Conservation (phyloP, 441 rosid species). For the Daphne laureola region DNA sequence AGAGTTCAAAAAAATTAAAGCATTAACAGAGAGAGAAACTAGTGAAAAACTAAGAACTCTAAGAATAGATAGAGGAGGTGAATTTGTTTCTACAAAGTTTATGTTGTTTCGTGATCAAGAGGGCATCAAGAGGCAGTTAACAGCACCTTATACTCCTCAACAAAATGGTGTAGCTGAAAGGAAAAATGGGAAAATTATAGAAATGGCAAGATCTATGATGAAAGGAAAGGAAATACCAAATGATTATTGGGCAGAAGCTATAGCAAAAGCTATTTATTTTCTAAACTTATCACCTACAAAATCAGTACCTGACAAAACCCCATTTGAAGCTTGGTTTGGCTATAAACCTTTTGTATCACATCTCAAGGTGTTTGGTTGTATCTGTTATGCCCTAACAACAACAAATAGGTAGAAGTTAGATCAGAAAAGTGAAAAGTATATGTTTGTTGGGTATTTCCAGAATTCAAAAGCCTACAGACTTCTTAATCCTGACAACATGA, state of each 20-base stretch:
- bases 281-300: no score
- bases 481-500: neutral
- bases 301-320: neutral
- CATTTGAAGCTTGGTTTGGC: neutral
- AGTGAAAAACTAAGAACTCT: no score
- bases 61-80: no score
- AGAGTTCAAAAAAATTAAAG: neutral
- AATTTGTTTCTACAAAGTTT: no score
- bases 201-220: neutral
- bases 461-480: neutral
- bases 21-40: neutral
- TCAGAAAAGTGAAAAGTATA: no score
- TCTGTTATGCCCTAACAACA: constrained; percentile 4
- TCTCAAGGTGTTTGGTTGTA: constrained; percentile 11
- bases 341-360: neutral
- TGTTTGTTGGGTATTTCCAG: constrained; percentile 1
- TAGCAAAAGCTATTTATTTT: no score
- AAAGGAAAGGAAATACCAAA: neutral
- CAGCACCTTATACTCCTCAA: no score
- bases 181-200: neutral
- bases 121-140: no score
- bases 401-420: neutral
- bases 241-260: no score
- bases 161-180: no score
- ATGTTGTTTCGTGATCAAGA: no score